A percentile compares a stretch with the other conserved stretches of the same genome.
These are phyloP conservation scores for Planoprotostelium fungivorum DNA, from an alignment of 78 protist species.

Conservation along the genomic window DNA sequence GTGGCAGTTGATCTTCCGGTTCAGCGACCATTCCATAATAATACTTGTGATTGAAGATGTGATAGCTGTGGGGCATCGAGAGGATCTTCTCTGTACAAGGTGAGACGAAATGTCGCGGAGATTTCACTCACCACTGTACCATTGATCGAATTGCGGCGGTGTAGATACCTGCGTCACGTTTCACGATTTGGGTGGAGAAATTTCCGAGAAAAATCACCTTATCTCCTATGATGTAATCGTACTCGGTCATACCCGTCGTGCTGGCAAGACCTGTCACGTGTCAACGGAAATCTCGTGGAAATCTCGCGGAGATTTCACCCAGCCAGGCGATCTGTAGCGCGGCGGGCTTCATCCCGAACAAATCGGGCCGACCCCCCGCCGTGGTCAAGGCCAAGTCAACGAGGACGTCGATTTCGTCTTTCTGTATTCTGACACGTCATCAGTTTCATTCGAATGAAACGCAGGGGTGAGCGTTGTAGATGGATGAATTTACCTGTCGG, in stretches of 20 bases:
- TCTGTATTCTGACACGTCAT: neutral
- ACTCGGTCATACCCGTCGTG: neutral
- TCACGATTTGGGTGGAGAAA: too few relatives aligned
- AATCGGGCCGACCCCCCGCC: neutral
- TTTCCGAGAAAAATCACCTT: neutral
- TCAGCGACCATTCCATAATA: neutral
- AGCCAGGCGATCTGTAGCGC: neutral
- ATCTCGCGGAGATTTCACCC: too few relatives aligned
- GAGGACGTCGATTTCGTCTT: neutral
- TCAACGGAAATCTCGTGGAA: too few relatives aligned
- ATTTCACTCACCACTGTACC: too few relatives aligned
- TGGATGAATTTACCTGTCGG: neutral
- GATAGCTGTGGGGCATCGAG: neutral
- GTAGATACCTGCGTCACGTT: too few relatives aligned
- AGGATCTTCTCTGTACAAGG: neutral
- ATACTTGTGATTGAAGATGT: neutral
- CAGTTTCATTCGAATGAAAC: too few relatives aligned
- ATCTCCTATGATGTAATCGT: neutral
- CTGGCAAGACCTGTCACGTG: neutral
- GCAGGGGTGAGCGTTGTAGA: too few relatives aligned
- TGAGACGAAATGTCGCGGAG: too few relatives aligned
- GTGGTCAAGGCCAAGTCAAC: neutral
- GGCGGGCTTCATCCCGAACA: neutral
- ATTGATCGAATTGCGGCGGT: too few relatives aligned
- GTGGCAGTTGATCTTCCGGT: neutral